These are phyloP conservation scores for Suillus variegatus DNA, from an alignment of 768 basidiomycete species.

Conservation along the genomic window DNA sequence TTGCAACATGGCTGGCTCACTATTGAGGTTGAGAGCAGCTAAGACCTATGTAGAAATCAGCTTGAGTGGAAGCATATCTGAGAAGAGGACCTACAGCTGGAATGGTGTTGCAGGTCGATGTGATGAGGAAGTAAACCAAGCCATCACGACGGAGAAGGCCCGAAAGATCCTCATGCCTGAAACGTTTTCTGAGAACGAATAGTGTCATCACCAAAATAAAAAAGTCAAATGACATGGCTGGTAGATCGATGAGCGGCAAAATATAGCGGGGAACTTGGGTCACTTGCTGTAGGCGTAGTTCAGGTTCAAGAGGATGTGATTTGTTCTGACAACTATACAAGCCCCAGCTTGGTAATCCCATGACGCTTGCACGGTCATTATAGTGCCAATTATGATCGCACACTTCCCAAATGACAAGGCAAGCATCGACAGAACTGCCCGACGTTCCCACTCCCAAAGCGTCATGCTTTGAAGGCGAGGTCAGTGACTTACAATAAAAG, in stretches of 20 bases:
- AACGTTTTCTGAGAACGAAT: slow-evolving; percentile 46
- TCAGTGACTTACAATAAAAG: slow-evolving; percentile 19
- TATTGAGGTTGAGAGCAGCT: slow-evolving; percentile 58
- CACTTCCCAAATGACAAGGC: slow-evolving; percentile 63
- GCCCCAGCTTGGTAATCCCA: slow-evolving; percentile 44
- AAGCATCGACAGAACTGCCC: slow-evolving; percentile 51
- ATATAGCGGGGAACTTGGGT: neutral
- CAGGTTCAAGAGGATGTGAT: slow-evolving; percentile 57
- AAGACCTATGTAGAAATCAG: slow-evolving; percentile 42
- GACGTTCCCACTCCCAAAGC: slow-evolving; percentile 63
- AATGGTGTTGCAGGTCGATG: slow-evolving; percentile 65
- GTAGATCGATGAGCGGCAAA: slow-evolving; percentile 6
- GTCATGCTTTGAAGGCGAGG: slow-evolving; percentile 52
- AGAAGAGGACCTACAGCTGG: slow-evolving; percentile 56
- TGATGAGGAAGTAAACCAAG: slow-evolving; percentile 65
- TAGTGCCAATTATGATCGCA: slow-evolving; percentile 66
- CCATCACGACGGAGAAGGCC: slow-evolving; percentile 73
- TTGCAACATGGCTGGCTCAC: slow-evolving; percentile 37
- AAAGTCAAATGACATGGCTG: slow-evolving; percentile 73
- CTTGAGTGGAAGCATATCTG: slow-evolving; percentile 6
- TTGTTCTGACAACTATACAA: slow-evolving; percentile 56
- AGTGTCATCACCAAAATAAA: slow-evolving; percentile 58
- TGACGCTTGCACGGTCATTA: slow-evolving; percentile 62
- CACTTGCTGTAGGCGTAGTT: slow-evolving; percentile 72
- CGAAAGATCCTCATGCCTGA: slow-evolving; percentile 62